Base-by-base conservation (phyloP, 345 rosid genomes). In the Linum trigynum region DNA sequence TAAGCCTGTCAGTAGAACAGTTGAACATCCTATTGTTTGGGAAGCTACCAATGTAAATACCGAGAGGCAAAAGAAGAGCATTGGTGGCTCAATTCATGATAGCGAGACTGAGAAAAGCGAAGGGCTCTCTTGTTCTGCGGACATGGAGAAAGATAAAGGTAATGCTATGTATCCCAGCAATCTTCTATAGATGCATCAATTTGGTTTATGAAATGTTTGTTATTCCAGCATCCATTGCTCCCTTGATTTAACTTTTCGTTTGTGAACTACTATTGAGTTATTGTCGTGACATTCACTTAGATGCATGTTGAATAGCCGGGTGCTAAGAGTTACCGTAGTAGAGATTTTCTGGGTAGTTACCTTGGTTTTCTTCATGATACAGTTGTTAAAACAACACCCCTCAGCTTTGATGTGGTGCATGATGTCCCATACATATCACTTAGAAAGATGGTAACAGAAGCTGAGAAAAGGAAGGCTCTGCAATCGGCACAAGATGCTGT, bases 391-490 rank as follows among this genome's bases (percentile, higher is more conserved):
- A 45, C 2, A 9, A 45, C 51, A 45, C 51, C 51, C 12, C 51
- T 45, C 51, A 45, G 51, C 51, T 45, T 5, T 45, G 51, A 14
- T 8, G 1, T 45, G 51, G 51, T 74, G 10, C 57, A 43, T 9
- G 38, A 38, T 16, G 41, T 32, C 12, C 63, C 69, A 50, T 58
- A 40, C 62, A 55, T 43, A 62, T 78, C 84, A 55, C 68, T 50
- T 62, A 71, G 78, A 77, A 84, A 74, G 58, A 40, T 71, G 5
- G 69, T 73, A 59, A 69, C 84, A 14, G 77, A 69, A 51, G 77
- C 63, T 45, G 80, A 74, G 69, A 76, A 66, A 64, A 3, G 32
- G 32, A 71, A 51, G 7, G 75, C 78, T n/a, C n/a, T 82, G 43
- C 67, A 64, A 62, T 67, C 48, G 55, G 90, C 82, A 32, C 65